phyloP scores from a whole-genome alignment of 345 rosid genomes.

The Citrus maxima region DNA sequence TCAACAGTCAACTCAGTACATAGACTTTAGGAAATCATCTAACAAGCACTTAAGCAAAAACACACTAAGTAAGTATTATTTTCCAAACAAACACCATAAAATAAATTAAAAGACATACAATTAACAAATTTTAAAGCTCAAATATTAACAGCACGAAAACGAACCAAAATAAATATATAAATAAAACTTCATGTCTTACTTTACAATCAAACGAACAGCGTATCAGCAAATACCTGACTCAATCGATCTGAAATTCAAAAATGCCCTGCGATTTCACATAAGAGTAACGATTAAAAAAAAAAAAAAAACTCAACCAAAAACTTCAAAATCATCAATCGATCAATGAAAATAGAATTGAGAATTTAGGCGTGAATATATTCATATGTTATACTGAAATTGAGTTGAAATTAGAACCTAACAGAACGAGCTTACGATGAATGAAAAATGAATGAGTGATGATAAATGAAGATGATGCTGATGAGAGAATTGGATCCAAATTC shows the following conservation, averaged over 20 bases:
- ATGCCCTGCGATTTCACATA: neutral
- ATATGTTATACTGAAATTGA: neutral
- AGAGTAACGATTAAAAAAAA: neutral
- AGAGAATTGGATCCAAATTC: conserved; percentile 49
- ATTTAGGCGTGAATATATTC: neutral
- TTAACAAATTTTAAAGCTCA: neutral
- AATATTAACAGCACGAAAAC: no score
- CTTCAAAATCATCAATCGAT: neutral
- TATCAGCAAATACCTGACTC: neutral
- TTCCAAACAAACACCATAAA: neutral
- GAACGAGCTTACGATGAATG: no score
- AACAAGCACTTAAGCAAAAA: neutral
- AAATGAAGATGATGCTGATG: neutral
- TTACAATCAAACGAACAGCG: neutral
- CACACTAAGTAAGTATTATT: neutral
- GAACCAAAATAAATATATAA: no score
- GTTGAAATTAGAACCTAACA: neutral
- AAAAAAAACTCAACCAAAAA: neutral
- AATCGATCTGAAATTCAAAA: conserved; percentile 5
- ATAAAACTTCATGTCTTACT: neutral
- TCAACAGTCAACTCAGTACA: neutral
- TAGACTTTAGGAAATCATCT: neutral
- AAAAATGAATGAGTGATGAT: neutral
- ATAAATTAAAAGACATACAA: neutral
- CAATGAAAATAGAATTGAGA: no score